Evolutionary conservation across 768 basidiomycete genomes (phyloP), one percentile per base, ranked within the genome.

Genomic region (Kwoniella sp.): DNA sequence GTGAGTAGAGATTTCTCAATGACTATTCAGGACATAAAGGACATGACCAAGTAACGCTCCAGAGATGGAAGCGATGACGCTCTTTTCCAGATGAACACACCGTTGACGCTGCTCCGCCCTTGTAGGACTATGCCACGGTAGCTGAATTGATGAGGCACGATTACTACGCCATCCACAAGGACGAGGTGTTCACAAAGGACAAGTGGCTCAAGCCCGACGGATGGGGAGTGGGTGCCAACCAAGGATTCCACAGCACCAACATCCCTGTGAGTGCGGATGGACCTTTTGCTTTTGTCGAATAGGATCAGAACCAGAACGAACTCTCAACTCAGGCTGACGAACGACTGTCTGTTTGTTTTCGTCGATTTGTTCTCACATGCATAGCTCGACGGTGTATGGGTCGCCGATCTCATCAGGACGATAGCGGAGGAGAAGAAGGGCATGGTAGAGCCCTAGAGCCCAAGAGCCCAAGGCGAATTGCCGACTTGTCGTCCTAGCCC

Each of bases 141-240:
- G 75, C 68, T n/a, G 65, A 72, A 30, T 56, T 74, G 20, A 72
- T 73, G 69, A 31, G 66, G 29, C 75, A 76, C 59, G 70, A 76
- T 28, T 72, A 76, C 61, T 69, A 72, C 50, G 63, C 71, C 4
- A 67, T 73, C 31, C 75, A 74, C 50, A 63, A 72, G 37, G 71
- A 76, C 58, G 45, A 22, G 13, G 61, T 66, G n/a, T 68, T 66
- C 61, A 59, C 65, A 0, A 25, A 54, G 26, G 65, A 69, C 31
- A 62, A 69, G 50, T 66, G 65, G 65, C 59, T 60, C 26, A 68
- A 68, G 58, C 34, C 30, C 29, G 67, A 68, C 48, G 67, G 67
- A 50, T 68, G 60, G 53, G 59, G 67, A 30, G 67, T 68, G 9
- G 63, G 52, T 8, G 53, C 59, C 3, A 58, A 51, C 22, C 59